These are phyloP conservation scores for Flaveria floridana DNA, from an alignment of 140 eudicot genomes.

Conservation along the genomic window DNA sequence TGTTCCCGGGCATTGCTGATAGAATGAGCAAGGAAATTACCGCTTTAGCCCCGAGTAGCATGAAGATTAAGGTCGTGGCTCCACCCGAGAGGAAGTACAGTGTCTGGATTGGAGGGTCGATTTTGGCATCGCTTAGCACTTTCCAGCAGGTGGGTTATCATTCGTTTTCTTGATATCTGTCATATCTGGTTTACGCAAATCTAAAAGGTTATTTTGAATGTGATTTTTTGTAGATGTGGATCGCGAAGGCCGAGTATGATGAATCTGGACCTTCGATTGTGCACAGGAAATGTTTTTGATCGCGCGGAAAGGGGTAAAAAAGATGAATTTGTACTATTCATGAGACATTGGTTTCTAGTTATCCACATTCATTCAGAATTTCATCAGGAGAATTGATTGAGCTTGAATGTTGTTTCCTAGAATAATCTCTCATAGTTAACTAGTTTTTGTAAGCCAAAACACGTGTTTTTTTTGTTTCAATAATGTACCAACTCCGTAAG, in stretches of 20 bases:
- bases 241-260: conserved; percentile 50
- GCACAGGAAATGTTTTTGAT: conserved; percentile 47
- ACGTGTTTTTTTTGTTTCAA: conserved; percentile 16
- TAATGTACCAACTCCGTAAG: conserved; percentile 32
- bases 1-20: conserved; percentile 16
- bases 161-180: background rate
- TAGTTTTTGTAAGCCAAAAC: conserved; percentile 22
- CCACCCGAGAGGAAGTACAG: conserved; percentile 13
- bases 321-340: conserved; percentile 25
- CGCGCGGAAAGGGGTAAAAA: conserved; percentile 4
- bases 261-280: conserved; percentile 50
- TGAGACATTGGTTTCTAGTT: conserved; percentile 28
- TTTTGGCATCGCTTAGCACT: conserved; percentile 17
- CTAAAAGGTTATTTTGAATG: conserved; percentile 13
- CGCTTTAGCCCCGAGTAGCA: conserved; percentile 14
- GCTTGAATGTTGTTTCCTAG: conserved; percentile 30
- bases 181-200: conserved; percentile 3
- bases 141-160: conserved; percentile 11
- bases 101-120: conserved; percentile 23
- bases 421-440: conserved; percentile 32
- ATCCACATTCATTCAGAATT: conserved; percentile 21
- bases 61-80: conserved; percentile 15
- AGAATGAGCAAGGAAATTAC: conserved; percentile 20
- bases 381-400: conserved; percentile 21
- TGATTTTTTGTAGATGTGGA: conserved; percentile 46